phyloP scores from a whole-genome alignment of 805 yeast genomes.

The Middelhovenomyces tepae region DNA sequence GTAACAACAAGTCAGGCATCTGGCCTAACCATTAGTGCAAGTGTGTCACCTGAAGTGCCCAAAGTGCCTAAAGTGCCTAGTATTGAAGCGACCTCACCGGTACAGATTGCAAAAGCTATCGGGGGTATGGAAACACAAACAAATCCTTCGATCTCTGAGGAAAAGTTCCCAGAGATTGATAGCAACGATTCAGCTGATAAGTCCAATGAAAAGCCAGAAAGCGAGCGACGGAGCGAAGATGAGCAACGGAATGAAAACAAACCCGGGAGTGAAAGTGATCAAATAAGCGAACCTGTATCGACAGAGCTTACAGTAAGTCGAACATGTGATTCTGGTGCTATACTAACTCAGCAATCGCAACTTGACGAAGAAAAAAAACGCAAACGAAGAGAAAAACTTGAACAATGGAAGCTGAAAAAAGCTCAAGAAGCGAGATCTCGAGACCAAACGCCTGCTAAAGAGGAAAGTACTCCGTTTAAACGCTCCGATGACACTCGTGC shows the following conservation, averaged over 20 bases:
- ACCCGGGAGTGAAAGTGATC: not conserved
- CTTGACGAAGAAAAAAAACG: conserved; percentile 25
- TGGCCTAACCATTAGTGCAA: not conserved
- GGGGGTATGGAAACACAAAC: no score
- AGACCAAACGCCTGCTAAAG: conserved; percentile 19
- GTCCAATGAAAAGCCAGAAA: not conserved
- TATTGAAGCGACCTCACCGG: no score
- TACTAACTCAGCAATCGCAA: not conserved
- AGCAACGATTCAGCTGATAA: not conserved
- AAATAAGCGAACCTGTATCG: conserved; percentile 2
- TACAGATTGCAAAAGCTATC: no score
- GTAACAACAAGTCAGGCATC: not conserved
- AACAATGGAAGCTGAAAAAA: conserved; percentile 54
- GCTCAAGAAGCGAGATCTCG: conserved; percentile 25
- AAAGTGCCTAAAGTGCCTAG: not conserved
- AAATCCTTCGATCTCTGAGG: no score
- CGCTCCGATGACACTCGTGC: conserved; percentile 12
- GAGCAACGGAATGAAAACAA: conserved; percentile 4
- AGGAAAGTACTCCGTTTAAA: no score
- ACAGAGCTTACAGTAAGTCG: conserved; percentile 5
- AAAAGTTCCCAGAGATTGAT: no score
- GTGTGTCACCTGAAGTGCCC: not conserved
- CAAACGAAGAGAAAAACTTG: conserved; percentile 44
- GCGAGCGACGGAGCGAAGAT: not conserved
- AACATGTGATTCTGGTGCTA: no score